phyloP scores from a whole-genome alignment of 257 asterid species.

The Leptodermis oblonga region DNA sequence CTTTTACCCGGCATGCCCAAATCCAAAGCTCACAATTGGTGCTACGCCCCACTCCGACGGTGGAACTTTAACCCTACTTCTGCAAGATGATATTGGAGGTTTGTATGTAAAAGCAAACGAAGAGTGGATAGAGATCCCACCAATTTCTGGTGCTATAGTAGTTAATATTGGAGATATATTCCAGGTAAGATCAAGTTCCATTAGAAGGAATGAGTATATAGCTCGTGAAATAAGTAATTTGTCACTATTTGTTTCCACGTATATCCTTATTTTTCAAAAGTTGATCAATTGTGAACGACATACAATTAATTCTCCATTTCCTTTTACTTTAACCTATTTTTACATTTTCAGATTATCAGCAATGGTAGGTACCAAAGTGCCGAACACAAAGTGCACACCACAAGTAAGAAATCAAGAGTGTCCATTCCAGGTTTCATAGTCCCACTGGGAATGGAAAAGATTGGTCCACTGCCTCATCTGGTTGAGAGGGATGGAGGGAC shows the following conservation, averaged over 20 bases:
- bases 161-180: background rate
- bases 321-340: background rate
- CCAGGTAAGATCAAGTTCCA: background rate
- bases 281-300: too few relatives aligned
- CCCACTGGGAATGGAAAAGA: too few relatives aligned
- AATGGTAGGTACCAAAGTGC: background rate
- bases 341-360: background rate
- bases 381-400: too few relatives aligned
- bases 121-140: conserved; percentile 10
- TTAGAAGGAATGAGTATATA: too few relatives aligned
- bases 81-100: background rate
- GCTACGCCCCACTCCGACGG: background rate
- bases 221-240: too few relatives aligned
- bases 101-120: background rate
- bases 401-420: too few relatives aligned
- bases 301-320: too few relatives aligned
- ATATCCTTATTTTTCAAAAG: too few relatives aligned
- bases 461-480: too few relatives aligned
- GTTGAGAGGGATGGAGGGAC: too few relatives aligned
- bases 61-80: background rate
- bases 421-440: too few relatives aligned
- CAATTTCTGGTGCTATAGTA: background rate
- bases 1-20: conserved; percentile 7
- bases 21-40: conserved; percentile 9
- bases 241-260: too few relatives aligned